These are phyloP conservation scores for Allium sativum DNA, from an alignment of 106 monocot species.

Conservation along the genomic window DNA sequence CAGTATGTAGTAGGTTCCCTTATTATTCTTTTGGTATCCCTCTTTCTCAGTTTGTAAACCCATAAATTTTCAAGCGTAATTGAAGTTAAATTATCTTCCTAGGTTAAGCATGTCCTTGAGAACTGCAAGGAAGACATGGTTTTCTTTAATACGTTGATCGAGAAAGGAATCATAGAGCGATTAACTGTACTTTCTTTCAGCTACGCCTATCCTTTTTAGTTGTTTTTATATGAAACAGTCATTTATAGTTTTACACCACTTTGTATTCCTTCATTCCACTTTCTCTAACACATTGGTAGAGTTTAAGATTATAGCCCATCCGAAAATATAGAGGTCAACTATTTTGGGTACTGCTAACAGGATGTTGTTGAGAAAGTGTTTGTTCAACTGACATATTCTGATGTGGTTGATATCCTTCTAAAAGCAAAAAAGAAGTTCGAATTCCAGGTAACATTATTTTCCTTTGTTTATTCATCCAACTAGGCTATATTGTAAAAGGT, in stretches of 20 bases:
- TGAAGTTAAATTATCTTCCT: conserved; percentile 6
- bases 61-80: background rate
- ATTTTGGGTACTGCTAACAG: conserved; percentile 26
- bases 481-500: too few relatives aligned
- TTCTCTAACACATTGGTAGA: too few relatives aligned
- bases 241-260: background rate
- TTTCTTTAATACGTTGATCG: conserved; percentile 96
- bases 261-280: background rate
- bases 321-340: background rate
- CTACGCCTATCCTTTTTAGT: background rate
- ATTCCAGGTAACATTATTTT: conserved; percentile 57
- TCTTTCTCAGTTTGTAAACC: background rate
- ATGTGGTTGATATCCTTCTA: conserved; percentile 73
- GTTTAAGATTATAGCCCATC: too few relatives aligned
- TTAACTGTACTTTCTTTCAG: conserved; percentile 40
- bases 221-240: background rate
- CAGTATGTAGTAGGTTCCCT: conserved; percentile 98
- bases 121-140: conserved; percentile 99
- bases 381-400: conserved; percentile 83
- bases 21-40: background rate
- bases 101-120: conserved; percentile 89
- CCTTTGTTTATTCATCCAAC: background rate
- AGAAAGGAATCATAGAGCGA: conserved; percentile 83
- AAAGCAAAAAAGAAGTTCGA: conserved; percentile 89
- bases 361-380: conserved; percentile 91